Conservation (phyloP, 192 early-diverging fungal genomes). For the Phlyctochytrium arcticum region DNA sequence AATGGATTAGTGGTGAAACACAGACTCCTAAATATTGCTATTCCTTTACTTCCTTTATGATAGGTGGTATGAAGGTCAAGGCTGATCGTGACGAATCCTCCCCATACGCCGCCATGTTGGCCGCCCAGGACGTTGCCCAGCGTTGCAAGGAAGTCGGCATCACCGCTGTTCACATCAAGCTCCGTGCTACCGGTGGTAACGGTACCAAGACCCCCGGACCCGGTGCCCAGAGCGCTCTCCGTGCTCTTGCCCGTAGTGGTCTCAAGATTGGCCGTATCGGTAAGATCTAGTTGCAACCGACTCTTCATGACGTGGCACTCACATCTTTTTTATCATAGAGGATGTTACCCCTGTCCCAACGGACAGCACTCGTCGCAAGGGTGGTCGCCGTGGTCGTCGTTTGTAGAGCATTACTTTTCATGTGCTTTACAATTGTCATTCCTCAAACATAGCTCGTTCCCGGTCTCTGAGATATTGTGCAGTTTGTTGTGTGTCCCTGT, state of each 20-base stretch:
- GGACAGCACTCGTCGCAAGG: constrained; percentile 97
- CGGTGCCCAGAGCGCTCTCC: constrained; percentile 96
- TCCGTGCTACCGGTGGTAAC: constrained; percentile 99
- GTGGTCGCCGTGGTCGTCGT: constrained; percentile 99
- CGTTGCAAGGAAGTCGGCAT: constrained; percentile 99
- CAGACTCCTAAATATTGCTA: constrained; percentile 43
- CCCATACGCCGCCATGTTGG: constrained; percentile 99
- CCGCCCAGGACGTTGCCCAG: constrained; percentile 95
- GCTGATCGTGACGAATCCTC: constrained; percentile 99
- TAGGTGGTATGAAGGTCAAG: constrained; percentile 99
- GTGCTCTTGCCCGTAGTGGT: constrained; percentile 97
- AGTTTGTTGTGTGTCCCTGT: too few species aligned
- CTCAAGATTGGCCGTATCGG: constrained; percentile 99
- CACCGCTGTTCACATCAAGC: constrained; percentile 99
- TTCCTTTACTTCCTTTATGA: constrained; percentile 14
- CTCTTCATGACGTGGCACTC: not conserved
- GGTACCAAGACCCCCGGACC: constrained; percentile 97
- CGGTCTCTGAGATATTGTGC: too few species aligned
- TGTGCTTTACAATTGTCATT: too few species aligned
- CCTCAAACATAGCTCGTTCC: too few species aligned
- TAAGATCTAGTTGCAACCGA: constrained; percentile 25
- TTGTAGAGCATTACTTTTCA: too few species aligned
- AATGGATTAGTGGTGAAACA: constrained; percentile 54
- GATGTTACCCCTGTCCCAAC: constrained; percentile 98
- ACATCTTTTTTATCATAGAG: constrained; percentile 53